Evolutionary conservation across 768 basidiomycete genomes (phyloP), one percentile per base, ranked within the genome.

Genomic region (Suillus luteus): DNA sequence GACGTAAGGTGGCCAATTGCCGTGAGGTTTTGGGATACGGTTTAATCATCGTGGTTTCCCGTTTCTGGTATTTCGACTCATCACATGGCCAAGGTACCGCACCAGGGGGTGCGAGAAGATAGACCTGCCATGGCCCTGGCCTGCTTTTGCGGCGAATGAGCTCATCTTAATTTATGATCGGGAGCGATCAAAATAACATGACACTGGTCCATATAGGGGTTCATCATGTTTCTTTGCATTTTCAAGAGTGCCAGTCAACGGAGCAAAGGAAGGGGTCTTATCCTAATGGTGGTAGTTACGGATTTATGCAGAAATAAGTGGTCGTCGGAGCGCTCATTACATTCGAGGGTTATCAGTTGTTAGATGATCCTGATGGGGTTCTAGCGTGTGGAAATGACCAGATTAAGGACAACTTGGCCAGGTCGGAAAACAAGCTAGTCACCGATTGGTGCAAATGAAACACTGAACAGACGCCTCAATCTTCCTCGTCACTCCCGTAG

Each of bases 401-500:
- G 15, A 57, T 57, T 24, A 33, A 19, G 51, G 5, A 5, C 17
- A 2, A 31, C n/a, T 54, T 54, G 52, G 52, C 52, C 5, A 33
- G 52, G 22, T 10, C n/a, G 55, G 55, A 24, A 1, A 38, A 38
- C 55, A 57, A 2, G 9, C 22, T 38, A 57, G 55, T 40, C 27
- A 57, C 55, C 55, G 55, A 57, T 38, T 55, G 12, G 22, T 38
- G 10, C 54, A 37, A 55, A 22, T n/a, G 54, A 24, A 54, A 40
- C 4, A 52, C 24, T 8, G 66, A 62, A 27, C 41, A 69, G 62
- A 31, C 31, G 63, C 55, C 5, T 72, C 69, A 75, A 27, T 83
- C 78, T n/a, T 85, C 85, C 1, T 78, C 82, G 63, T 93, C 92
- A 68, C 93, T 94, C 19, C 91, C 93, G 72, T 95, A 95, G 62